phyloP scores from a whole-genome alignment of 2,329 filamentous ascomycete species.

The Ascochyta viciae-villosae region DNA sequence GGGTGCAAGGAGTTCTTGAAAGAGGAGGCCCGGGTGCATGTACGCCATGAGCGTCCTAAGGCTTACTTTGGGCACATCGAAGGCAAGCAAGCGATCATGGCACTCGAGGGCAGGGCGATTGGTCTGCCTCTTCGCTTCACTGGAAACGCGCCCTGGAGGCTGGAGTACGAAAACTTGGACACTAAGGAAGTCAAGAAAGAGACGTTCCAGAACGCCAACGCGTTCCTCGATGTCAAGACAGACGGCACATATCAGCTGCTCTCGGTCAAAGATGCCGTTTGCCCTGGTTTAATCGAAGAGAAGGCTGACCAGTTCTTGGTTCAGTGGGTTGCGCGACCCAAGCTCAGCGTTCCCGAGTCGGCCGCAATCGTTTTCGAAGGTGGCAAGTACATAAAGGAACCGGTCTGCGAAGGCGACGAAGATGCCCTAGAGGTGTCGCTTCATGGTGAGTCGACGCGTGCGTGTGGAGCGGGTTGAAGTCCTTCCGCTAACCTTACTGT shows the following conservation, averaged over 20 bases:
- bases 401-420: conserved; percentile 93
- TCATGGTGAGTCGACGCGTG: conserved; percentile 64
- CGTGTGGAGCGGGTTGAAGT: conserved; percentile 25
- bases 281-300: conserved; percentile 80
- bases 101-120: conserved; percentile 77
- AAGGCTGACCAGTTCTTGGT: conserved; percentile 78
- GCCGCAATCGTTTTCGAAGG: conserved; percentile 63
- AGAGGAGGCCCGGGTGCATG: conserved; percentile 83
- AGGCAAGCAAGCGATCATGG: conserved; percentile 75
- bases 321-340: conserved; percentile 83
- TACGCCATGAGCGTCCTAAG: conserved; percentile 86
- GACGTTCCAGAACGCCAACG: conserved; percentile 67
- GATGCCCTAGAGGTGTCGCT: conserved; percentile 85
- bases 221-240: conserved; percentile 68
- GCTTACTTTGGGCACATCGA: conserved; percentile 87
- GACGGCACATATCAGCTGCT: conserved; percentile 82
- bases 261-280: conserved; percentile 78
- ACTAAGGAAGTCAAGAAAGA: conserved; percentile 53
- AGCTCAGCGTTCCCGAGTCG: conserved; percentile 70
- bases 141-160: conserved; percentile 82
- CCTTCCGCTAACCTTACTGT: conserved; percentile 29
- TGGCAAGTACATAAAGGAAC: conserved; percentile 71
- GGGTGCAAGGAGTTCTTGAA: conserved; percentile 87
- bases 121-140: conserved; percentile 83
- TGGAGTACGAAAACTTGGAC: conserved; percentile 76